These are phyloP conservation scores for Trametes punicea DNA, from an alignment of 768 basidiomycete species.

Conservation along the genomic window DNA sequence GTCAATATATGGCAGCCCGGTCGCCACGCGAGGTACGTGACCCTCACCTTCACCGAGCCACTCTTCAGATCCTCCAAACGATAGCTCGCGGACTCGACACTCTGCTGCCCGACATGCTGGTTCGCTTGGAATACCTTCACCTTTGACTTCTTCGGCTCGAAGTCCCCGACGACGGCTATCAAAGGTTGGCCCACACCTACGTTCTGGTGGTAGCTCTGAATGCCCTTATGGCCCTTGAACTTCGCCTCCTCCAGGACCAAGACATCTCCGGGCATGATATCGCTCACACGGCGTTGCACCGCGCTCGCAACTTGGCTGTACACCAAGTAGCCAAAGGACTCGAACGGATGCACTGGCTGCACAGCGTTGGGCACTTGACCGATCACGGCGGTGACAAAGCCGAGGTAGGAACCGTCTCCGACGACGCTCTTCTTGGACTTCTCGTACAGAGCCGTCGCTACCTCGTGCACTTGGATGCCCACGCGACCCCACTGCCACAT, in stretches of 20 bases:
- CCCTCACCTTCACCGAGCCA: conserved; percentile 73
- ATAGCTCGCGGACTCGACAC: conserved; percentile 80
- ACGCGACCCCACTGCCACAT: conserved; percentile 67
- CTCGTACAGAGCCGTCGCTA: conserved; percentile 63
- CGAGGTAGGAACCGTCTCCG: conserved; percentile 81
- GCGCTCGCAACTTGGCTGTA: conserved; percentile 65
- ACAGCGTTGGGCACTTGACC: conserved; percentile 62
- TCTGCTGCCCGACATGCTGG: conserved; percentile 79
- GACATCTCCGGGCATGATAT: conserved; percentile 86
- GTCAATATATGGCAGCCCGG: background rate
- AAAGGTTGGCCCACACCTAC: conserved; percentile 55
- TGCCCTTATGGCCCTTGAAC: conserved; percentile 76
- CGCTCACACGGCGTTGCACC: conserved; percentile 71
- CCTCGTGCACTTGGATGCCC: conserved; percentile 70
- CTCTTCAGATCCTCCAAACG: conserved; percentile 87
- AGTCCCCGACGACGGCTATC: conserved; percentile 76
- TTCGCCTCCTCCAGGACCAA: conserved; percentile 71
- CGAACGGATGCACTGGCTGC: conserved; percentile 34
- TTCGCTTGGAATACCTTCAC: conserved; percentile 84
- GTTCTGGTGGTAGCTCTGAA: conserved; percentile 67
- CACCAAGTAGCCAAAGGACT: conserved; percentile 66
- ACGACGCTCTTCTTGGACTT: conserved; percentile 75
- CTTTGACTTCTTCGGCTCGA: conserved; percentile 86
- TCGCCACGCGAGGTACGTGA: background rate
- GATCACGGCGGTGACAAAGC: conserved; percentile 70